Percentiles rank a stretch among this genome's conserved stretches.
These are phyloP conservation scores for Coemansia sp. DNA, from an alignment of 192 early-diverging fungal species.

Conservation along the genomic window DNA sequence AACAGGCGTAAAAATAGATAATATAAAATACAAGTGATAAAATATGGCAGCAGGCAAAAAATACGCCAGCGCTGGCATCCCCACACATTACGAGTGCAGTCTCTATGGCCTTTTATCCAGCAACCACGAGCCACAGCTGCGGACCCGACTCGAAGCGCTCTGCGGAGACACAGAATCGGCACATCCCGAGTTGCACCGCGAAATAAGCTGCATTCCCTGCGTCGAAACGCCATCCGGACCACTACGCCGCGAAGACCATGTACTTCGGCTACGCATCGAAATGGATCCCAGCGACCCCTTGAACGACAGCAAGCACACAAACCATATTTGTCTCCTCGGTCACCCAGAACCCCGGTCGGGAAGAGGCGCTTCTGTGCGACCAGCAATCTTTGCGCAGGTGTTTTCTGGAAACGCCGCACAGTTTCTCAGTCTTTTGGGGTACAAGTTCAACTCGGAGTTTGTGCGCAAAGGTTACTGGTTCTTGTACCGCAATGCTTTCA, in stretches of 20 bases:
- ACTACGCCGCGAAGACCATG: conserved; percentile 67
- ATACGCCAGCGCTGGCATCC: conserved; percentile 16
- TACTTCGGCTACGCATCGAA: conserved; percentile 57
- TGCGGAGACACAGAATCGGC: conserved; percentile 60
- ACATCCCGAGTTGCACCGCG: conserved; percentile 60
- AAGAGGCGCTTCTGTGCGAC: conserved; percentile 58
- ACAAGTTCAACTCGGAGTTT: conserved; percentile 67
- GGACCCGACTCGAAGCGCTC: conserved; percentile 64
- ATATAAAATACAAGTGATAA: too few species aligned
- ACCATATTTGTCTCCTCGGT: conserved; percentile 60
- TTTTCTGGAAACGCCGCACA: conserved; percentile 63
- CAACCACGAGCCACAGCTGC: conserved; percentile 50
- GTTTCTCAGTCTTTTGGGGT: conserved; percentile 69
- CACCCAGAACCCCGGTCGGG: conserved; percentile 69
- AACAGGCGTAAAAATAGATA: too few species aligned
- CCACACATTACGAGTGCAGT: conserved; percentile 56
- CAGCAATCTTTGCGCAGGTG: conserved; percentile 58
- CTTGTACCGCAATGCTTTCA: conserved; percentile 53
- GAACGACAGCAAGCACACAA: conserved; percentile 49
- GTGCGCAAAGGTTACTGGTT: conserved; percentile 62
- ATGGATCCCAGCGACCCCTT: conserved; percentile 43
- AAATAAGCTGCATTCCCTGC: conserved; percentile 64
- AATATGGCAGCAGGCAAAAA: conserved; percentile 42
- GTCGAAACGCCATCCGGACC: conserved; percentile 68
- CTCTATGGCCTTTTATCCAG: conserved; percentile 54